Evolutionary conservation across 1,284 basidiomycete species (phyloP).

Genomic region (Coniferiporia weirii): DNA sequence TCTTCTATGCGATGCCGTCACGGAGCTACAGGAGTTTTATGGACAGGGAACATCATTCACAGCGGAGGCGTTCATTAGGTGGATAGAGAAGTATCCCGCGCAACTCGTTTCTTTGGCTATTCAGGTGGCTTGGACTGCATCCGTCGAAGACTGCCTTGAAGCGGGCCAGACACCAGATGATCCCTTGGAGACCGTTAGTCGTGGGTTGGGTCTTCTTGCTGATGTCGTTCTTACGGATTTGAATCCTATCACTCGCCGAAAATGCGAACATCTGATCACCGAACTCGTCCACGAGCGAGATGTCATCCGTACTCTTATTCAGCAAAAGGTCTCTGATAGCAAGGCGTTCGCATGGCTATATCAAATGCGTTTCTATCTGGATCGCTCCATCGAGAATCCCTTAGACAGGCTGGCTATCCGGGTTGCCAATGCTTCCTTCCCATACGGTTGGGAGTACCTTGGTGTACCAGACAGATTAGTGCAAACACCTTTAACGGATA

Average conservation of each 20-base stretch:
- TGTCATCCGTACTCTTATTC: constrained; percentile 79
- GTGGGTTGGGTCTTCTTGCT: constrained; percentile 89
- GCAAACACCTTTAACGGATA: constrained; percentile 97
- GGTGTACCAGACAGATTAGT: constrained; percentile 96
- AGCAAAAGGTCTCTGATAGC: constrained; percentile 58
- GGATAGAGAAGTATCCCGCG: constrained; percentile 93
- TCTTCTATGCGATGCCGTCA: constrained; percentile 74
- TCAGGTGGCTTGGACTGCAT: constrained; percentile 91
- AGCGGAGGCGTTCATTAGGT: constrained; percentile 71
- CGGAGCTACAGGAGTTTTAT: constrained; percentile 79
- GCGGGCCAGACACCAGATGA: constrained; percentile 50
- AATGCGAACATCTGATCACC: constrained; percentile 98
- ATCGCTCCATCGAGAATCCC: constrained; percentile 65
- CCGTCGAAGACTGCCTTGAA: constrained; percentile 75
- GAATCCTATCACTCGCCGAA: constrained; percentile 82
- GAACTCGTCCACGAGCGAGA: constrained; percentile 98
- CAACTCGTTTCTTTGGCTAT: constrained; percentile 93
- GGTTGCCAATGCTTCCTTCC: constrained; percentile 90
- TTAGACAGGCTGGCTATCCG: constrained; percentile 77
- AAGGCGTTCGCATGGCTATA: constrained; percentile 91
- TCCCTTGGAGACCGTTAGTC: constrained; percentile 72
- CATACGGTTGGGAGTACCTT: constrained; percentile 98
- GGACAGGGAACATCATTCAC: constrained; percentile 51
- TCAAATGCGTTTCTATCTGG: constrained; percentile 98
- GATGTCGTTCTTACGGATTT: constrained; percentile 94